Conservation (phyloP, 2,329 filamentous ascomycete genomes). For the Rhinocladiella mackenziei region DNA sequence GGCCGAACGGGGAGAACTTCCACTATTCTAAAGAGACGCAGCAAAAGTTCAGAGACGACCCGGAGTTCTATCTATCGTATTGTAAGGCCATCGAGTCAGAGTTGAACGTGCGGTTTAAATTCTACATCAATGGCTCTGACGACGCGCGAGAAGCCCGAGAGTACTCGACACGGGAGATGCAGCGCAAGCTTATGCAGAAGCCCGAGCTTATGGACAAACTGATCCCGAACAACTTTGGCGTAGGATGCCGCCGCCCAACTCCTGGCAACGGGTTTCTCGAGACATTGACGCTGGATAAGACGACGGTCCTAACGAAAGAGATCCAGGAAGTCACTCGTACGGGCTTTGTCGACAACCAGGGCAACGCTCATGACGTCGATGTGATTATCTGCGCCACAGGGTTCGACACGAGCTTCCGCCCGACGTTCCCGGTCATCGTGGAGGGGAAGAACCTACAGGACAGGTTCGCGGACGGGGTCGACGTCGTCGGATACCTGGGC, state of each 20-base stretch:
- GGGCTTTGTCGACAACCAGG: slow-evolving; percentile 29
- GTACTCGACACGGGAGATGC: slow-evolving; percentile 39
- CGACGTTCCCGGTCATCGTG: background rate
- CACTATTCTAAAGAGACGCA: slow-evolving; percentile 32
- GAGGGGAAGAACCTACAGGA: slow-evolving; percentile 7
- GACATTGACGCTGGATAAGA: slow-evolving; percentile 33
- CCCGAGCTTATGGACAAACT: background rate
- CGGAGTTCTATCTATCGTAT: slow-evolving; percentile 30
- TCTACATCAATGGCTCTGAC: slow-evolving; percentile 1
- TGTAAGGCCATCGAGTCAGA: slow-evolving; percentile 33
- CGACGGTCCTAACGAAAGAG: background rate
- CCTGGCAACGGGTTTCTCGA: slow-evolving; percentile 43
- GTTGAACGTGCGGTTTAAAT: slow-evolving; percentile 28
- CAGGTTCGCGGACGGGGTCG: slow-evolving; percentile 29
- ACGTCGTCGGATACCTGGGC: slow-evolving; percentile 35
- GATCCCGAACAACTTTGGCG: slow-evolving; percentile 1
- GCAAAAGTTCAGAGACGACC: slow-evolving; percentile 16
- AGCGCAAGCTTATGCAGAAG: slow-evolving; percentile 28
- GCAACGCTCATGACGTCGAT: slow-evolving; percentile 27
- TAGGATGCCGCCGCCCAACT: slow-evolving; percentile 40
- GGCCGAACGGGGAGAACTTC: slow-evolving; percentile 30
- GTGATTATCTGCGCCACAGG: too few species aligned
- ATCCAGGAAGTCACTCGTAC: slow-evolving; percentile 18
- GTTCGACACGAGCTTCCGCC: slow-evolving; percentile 28
- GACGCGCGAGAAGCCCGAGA: background rate